These are phyloP conservation scores for Leersia perrieri DNA, from an alignment of 176 grass and related monocot species.

Conservation along the genomic window DNA sequence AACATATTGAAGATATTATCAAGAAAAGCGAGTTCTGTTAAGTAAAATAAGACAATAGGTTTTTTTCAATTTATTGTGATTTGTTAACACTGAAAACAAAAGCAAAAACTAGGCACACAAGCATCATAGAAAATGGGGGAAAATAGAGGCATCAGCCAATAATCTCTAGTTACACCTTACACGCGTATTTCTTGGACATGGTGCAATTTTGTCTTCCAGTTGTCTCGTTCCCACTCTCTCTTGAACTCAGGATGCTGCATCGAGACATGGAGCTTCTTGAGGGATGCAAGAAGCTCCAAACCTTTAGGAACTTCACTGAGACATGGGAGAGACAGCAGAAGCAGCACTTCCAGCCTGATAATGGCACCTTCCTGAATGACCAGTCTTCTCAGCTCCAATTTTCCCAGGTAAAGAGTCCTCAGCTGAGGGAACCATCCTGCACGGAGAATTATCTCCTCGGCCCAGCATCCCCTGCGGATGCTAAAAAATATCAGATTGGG, in stretches of 20 bases:
- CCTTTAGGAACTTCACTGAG: neutral
- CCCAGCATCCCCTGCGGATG: neutral
- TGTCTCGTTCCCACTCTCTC: slow-evolving; percentile 3
- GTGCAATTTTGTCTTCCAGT: slow-evolving; percentile 5
- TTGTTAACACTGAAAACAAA: neutral
- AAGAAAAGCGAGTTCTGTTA: too few species aligned
- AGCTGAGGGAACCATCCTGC: neutral
- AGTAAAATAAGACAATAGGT: too few species aligned
- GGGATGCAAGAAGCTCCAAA: neutral
- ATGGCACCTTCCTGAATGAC: neutral
- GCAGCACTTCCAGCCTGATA: neutral
- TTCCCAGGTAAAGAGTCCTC: neutral
- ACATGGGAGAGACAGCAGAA: neutral
- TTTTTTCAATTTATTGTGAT: neutral
- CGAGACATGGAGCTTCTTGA: neutral
- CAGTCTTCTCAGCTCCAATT: neutral
- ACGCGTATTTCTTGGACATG: neutral
- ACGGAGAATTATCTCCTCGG: neutral
- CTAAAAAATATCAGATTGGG: neutral
- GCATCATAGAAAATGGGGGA: neutral
- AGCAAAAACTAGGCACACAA: neutral
- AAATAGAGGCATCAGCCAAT: neutral
- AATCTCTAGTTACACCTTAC: neutral
- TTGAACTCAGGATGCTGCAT: neutral
- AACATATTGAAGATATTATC: too few species aligned